These are phyloP conservation scores for Haplographium delicatum DNA, from an alignment of 495 filamentous ascomycete species.

Conservation along the genomic window DNA sequence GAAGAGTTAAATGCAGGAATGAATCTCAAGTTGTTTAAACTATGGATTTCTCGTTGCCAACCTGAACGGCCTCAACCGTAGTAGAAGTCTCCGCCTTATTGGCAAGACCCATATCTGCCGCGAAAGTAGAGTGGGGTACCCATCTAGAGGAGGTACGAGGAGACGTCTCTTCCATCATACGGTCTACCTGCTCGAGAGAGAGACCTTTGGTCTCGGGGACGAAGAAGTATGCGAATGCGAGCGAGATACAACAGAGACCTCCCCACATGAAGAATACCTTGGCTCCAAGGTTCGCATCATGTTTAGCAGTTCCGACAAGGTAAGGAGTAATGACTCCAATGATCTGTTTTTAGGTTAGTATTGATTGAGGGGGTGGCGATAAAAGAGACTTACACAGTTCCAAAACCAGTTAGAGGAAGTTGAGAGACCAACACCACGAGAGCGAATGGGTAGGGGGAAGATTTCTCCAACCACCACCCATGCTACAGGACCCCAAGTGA, in stretches of 20 bases:
- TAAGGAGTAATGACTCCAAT: constrained; percentile 22
- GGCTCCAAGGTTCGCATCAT: constrained; percentile 51
- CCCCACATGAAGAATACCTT: constrained; percentile 80
- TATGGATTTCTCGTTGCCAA: background rate
- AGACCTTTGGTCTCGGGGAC: constrained; percentile 83
- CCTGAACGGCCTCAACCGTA: background rate
- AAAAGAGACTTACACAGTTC: constrained; percentile 40
- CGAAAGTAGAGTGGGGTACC: constrained; percentile 65
- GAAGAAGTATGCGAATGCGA: constrained; percentile 71
- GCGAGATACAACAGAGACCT: constrained; percentile 53
- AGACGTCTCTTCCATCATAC: constrained; percentile 79
- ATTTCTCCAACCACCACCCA: constrained; percentile 86
- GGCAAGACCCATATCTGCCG: constrained; percentile 44
- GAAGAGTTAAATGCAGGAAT: background rate
- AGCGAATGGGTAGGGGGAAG: constrained; percentile 78
- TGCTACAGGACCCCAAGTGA: constrained; percentile 64
- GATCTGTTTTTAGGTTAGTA: constrained; percentile 2
- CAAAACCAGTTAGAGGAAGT: constrained; percentile 87
- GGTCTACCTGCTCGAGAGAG: constrained; percentile 81
- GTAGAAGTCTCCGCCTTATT: constrained; percentile 18
- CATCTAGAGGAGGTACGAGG: constrained; percentile 64
- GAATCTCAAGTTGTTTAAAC: background rate
- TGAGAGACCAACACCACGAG: constrained; percentile 72
- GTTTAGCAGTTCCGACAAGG: constrained; percentile 16
- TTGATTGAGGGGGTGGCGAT: constrained; percentile 11